Evolutionary conservation across 2,329 filamentous ascomycete species (phyloP).

Genomic region (Teratosphaeria viscida): DNA sequence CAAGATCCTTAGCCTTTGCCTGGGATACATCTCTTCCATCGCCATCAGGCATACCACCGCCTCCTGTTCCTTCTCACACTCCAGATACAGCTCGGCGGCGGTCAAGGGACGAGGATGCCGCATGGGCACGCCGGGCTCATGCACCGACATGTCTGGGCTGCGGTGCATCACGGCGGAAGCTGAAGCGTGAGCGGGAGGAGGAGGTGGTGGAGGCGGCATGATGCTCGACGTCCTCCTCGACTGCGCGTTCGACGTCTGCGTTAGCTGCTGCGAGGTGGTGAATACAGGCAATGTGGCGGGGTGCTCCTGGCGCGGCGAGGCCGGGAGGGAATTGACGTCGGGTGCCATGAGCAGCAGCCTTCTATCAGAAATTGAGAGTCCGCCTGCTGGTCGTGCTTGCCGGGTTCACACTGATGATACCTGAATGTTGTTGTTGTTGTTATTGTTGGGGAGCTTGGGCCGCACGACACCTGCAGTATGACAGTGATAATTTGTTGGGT

Average conservation of each 20-base stretch:
- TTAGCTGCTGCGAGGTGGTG: background rate
- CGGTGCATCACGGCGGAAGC: background rate
- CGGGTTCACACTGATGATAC: background rate
- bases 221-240: conserved; percentile 13
- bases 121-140: conserved; percentile 43
- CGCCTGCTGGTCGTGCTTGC: background rate
- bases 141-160: conserved; percentile 9
- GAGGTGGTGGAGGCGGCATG: conserved; percentile 6
- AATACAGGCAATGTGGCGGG: conserved; percentile 16
- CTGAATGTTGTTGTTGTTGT: background rate
- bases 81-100: conserved; percentile 74
- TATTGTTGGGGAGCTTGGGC: background rate
- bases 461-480: background rate
- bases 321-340: conserved; percentile 37
- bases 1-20: background rate
- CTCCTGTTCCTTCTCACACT: conserved; percentile 92
- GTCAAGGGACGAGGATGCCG: conserved; percentile 82
- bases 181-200: background rate
- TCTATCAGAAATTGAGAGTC: background rate
- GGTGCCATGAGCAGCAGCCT: conserved; percentile 32
- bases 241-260: conserved; percentile 5
- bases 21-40: background rate
- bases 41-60: conserved; percentile 57
- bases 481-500: background rate
- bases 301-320: conserved; percentile 25